Percentiles rank a stretch among this genome's conserved stretches.
Conservation (phyloP, 129 eudicot species). For the Lactuca sativa region DNA sequence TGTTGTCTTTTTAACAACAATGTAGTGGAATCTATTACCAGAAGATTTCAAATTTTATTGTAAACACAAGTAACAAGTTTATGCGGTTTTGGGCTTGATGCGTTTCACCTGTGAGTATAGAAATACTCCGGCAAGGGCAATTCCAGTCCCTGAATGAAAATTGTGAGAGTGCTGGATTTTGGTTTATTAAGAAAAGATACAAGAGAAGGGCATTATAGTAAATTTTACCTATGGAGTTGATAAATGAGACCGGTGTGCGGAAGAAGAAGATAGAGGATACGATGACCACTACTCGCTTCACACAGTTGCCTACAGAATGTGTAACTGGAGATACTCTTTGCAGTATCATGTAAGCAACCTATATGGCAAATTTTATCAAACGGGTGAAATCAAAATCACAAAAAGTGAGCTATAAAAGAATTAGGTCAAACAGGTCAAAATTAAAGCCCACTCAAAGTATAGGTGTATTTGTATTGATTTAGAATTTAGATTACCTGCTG, state of each 20-base stretch:
- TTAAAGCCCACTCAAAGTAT: neutral
- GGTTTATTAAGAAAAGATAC: neutral
- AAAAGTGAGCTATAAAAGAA: no score
- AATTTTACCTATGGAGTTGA: slow-evolving; percentile 68
- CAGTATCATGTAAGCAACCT: slow-evolving; percentile 95
- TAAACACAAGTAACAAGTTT: slow-evolving; percentile 13
- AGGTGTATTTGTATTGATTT: no score
- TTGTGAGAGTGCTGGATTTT: neutral
- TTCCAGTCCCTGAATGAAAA: slow-evolving; percentile 68
- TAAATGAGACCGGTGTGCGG: slow-evolving; percentile 81
- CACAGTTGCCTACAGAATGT: slow-evolving; percentile 93
- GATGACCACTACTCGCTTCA: slow-evolving; percentile 92
- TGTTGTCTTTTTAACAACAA: neutral
- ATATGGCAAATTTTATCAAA: slow-evolving; percentile 16
- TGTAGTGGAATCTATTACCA: neutral
- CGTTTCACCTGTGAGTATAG: slow-evolving; percentile 84
- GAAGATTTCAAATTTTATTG: neutral
- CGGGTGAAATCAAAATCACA: no score
- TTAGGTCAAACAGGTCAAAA: neutral
- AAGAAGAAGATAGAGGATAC: slow-evolving; percentile 88
- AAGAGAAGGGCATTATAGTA: slow-evolving; percentile 13
- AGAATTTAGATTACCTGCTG: slow-evolving; percentile 71
- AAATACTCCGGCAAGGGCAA: slow-evolving; percentile 97
- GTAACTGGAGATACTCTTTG: slow-evolving; percentile 98
- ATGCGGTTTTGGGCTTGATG: slow-evolving; percentile 64